Evolutionary conservation across 208 protist genomes (phyloP).

Genomic region (Crithidia thermophila): DNA sequence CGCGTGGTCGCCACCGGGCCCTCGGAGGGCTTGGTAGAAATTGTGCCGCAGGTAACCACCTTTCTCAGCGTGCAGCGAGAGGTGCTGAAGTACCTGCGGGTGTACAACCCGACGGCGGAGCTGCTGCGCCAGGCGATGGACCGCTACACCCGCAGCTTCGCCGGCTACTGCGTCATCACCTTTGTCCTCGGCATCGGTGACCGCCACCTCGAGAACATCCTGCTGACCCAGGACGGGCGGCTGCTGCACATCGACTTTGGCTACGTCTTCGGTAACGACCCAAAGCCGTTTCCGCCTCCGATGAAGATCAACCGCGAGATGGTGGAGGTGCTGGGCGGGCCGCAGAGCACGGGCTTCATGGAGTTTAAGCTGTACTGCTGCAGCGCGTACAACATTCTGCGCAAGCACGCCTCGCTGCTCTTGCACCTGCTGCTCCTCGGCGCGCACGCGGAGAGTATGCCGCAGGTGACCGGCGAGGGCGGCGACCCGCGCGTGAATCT

Average conservation of each 20-base stretch:
- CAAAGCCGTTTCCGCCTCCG: constrained; percentile 97
- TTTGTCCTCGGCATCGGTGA: constrained; percentile 98
- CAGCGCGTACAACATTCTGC: constrained; percentile 96
- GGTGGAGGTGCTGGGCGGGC: constrained; percentile 85
- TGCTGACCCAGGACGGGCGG: constrained; percentile 92
- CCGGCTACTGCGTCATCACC: constrained; percentile 97
- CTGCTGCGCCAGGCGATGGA: constrained; percentile 79
- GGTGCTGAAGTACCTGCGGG: constrained; percentile 68
- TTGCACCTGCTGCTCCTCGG: constrained; percentile 95
- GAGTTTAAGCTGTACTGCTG: constrained; percentile 93
- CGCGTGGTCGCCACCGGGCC: constrained; percentile 86
- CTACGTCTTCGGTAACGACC: constrained; percentile 97
- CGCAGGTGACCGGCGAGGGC: constrained; percentile 54
- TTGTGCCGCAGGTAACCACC: constrained; percentile 85
- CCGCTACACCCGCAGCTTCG: constrained; percentile 96
- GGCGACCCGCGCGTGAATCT: constrained; percentile 68
- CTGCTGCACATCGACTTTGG: constrained; percentile 99
- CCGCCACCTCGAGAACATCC: constrained; percentile 96
- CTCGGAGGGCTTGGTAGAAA: constrained; percentile 81
- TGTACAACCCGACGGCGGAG: constrained; percentile 75
- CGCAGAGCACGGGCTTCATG: constrained; percentile 68
- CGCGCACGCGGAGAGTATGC: constrained; percentile 82
- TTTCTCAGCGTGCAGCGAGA: constrained; percentile 81
- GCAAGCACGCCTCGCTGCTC: constrained; percentile 94
- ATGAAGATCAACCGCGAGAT: constrained; percentile 96